Conservation (phyloP, 2,329 filamentous ascomycete species). For the Tolypocladium paradoxum region DNA sequence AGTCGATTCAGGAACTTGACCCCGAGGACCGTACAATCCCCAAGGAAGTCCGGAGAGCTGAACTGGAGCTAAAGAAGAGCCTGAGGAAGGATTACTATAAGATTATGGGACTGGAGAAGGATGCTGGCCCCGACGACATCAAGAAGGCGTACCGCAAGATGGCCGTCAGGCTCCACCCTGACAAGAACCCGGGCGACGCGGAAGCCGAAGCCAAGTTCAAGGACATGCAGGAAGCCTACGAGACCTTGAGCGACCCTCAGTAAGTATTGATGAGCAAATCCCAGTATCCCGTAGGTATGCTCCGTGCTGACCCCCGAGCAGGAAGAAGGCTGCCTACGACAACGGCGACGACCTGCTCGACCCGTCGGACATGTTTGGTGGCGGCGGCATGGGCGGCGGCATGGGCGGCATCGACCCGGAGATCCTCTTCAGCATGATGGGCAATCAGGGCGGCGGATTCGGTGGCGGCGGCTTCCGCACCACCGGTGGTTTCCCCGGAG, state of each 20-base stretch:
- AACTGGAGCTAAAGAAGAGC: slow-evolving; percentile 95
- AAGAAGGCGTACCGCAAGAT: slow-evolving; percentile 96
- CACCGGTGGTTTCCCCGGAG: slow-evolving; percentile 38
- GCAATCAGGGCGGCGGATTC: slow-evolving; percentile 41
- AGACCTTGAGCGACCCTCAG: slow-evolving; percentile 88
- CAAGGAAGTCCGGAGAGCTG: slow-evolving; percentile 80
- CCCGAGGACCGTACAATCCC: slow-evolving; percentile 70
- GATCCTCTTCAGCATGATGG: slow-evolving; percentile 79
- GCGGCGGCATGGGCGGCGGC: slow-evolving; percentile 53
- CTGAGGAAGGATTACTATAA: slow-evolving; percentile 98
- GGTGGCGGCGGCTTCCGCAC: slow-evolving; percentile 32
- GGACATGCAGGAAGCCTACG: slow-evolving; percentile 94
- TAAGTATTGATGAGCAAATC: slow-evolving; percentile 36
- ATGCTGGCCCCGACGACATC: slow-evolving; percentile 72
- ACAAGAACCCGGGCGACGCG: slow-evolving; percentile 88
- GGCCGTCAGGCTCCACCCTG: slow-evolving; percentile 88
- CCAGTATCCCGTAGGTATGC: not conserved
- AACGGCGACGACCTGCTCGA: slow-evolving; percentile 87
- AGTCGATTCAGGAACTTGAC: slow-evolving; percentile 71
- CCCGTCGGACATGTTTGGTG: slow-evolving; percentile 73
- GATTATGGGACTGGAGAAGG: slow-evolving; percentile 81
- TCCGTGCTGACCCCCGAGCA: slow-evolving; percentile 29
- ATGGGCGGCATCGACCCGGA: slow-evolving; percentile 65
- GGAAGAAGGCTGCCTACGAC: slow-evolving; percentile 83
- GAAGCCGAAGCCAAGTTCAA: slow-evolving; percentile 88